Evolutionary conservation across 352 stramenopile species (phyloP).

Genomic region (Globisporangium heterothallicum): DNA sequence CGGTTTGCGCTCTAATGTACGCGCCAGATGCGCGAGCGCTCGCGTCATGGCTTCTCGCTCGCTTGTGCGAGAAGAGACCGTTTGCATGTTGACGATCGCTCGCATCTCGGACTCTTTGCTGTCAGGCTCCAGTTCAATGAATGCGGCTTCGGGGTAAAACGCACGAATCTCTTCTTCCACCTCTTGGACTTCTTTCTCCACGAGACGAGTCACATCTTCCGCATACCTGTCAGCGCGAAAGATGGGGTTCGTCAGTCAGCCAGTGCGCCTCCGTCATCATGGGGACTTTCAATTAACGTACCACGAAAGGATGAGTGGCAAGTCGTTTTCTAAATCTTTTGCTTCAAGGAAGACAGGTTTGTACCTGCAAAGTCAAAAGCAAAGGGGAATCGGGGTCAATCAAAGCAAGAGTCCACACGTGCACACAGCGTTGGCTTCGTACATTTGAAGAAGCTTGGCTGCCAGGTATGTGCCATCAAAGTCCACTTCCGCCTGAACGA

Average conservation of each 20-base stretch:
- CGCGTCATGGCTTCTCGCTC: slow-evolving; percentile 83
- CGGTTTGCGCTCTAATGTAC: slow-evolving; percentile 47
- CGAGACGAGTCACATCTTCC: slow-evolving; percentile 94
- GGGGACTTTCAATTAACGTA: too few species aligned
- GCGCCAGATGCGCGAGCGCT: slow-evolving; percentile 65
- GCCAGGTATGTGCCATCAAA: slow-evolving; percentile 98
- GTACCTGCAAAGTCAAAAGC: slow-evolving; percentile 48
- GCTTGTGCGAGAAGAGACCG: slow-evolving; percentile 71
- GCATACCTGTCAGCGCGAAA: slow-evolving; percentile 49
- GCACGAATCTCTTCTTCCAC: slow-evolving; percentile 93
- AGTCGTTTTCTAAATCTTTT: slow-evolving; percentile 89
- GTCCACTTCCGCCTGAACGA: slow-evolving; percentile 95
- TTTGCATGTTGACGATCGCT: slow-evolving; percentile 76
- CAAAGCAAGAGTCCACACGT: background rate
- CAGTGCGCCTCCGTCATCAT: too few species aligned
- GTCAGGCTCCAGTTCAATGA: slow-evolving; percentile 97
- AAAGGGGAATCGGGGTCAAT: background rate
- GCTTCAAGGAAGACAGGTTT: slow-evolving; percentile 90
- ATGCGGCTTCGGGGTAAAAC: slow-evolving; percentile 92
- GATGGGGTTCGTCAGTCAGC: background rate
- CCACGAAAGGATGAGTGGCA: slow-evolving; percentile 92
- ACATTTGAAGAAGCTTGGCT: slow-evolving; percentile 90
- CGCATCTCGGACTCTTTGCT: slow-evolving; percentile 87
- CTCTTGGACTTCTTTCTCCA: slow-evolving; percentile 94
- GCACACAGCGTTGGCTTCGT: slow-evolving; percentile 13